These are phyloP conservation scores for Triticum turgidum DNA, from an alignment of 176 grass and related monocot species.

Conservation along the genomic window DNA sequence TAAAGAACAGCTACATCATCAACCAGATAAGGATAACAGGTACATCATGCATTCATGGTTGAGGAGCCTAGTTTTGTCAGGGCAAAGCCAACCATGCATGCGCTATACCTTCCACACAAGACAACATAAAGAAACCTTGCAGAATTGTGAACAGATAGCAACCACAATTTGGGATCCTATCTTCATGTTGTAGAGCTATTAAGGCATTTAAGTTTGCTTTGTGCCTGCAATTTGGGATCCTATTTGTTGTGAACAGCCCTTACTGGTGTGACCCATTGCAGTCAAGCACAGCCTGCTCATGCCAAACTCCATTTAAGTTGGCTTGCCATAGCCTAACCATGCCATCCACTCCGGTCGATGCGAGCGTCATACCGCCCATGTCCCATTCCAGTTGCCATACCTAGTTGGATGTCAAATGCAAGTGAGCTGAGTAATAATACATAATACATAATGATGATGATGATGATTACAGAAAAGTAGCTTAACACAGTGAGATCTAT, in stretches of 20 bases:
- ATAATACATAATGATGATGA: too few species aligned
- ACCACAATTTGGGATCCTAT: not conserved
- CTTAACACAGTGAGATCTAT: not conserved
- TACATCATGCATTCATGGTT: not conserved
- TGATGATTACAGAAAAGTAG: not conserved
- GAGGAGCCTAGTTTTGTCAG: not conserved
- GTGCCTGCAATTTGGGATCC: not conserved
- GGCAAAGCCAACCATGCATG: slow-evolving; percentile 12
- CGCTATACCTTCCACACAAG: not conserved
- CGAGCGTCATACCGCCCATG: slow-evolving; percentile 90
- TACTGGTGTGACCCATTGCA: slow-evolving; percentile 56
- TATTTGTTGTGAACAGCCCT: not conserved
- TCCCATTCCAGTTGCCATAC: slow-evolving; percentile 95
- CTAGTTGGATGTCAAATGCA: slow-evolving; percentile 28
- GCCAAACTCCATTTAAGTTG: slow-evolving; percentile 91
- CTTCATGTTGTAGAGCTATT: not conserved
- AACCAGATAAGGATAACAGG: not conserved
- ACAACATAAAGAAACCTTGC: not conserved
- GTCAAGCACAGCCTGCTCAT: slow-evolving; percentile 73
- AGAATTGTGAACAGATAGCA: not conserved
- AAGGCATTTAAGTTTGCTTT: not conserved
- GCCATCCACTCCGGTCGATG: slow-evolving; percentile 75
- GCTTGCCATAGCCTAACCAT: slow-evolving; percentile 87
- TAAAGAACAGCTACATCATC: not conserved
- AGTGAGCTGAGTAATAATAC: not conserved